Base-by-base conservation (phyloP, 768 basidiomycete genomes). In the Calvatia gigantea region DNA sequence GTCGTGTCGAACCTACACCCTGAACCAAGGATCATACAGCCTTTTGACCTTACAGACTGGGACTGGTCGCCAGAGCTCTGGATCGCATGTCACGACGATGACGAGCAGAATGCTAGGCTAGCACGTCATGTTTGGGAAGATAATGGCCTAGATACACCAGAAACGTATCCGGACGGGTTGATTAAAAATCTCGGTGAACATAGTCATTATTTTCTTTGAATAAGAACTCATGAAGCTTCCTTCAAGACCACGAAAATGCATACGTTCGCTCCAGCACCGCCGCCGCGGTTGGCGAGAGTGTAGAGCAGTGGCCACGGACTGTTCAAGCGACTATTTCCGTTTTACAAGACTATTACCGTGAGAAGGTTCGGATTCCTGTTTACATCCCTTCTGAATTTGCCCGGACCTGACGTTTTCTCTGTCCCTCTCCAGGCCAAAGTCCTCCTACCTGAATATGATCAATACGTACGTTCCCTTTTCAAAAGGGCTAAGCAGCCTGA, bases 51-150 rank as follows among this genome's bases (percentile, higher is more conserved):
- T 44, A 98, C 95, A 0, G 96, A 98, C 45, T 67, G 93, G 33
- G 94, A 97, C 58, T 99, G 94, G 89, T 91, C 89, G 2, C 83
- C 89, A 0, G 86, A 91, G 65, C 69, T 99, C 1, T 91, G 92
- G 85, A 78, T 98, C 35, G 89, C 89, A 3, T 86, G 82, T 51
- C 93, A 98, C 61, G 97, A 98, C 57, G 75, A 79, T 7, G 85
- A 84, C 50, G 92, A 94, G 62, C 92, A 95, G 64, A 98, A 95
- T 61, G 85, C 85, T 0, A 77, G 87, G 47, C 73, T 98, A 37
- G 94, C 95, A 14, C 73, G 74, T 21, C 84, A 86, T 58, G 71
- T 91, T 8, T 98, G 95, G 95, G 96, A 97, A 52, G 97, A 98
- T 59, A 98, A 98, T 60, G 95, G 92, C 3, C 69, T 98, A 33